These are phyloP conservation scores for Arachis stenosperma DNA, from an alignment of 306 rosid genomes.

Conservation along the genomic window DNA sequence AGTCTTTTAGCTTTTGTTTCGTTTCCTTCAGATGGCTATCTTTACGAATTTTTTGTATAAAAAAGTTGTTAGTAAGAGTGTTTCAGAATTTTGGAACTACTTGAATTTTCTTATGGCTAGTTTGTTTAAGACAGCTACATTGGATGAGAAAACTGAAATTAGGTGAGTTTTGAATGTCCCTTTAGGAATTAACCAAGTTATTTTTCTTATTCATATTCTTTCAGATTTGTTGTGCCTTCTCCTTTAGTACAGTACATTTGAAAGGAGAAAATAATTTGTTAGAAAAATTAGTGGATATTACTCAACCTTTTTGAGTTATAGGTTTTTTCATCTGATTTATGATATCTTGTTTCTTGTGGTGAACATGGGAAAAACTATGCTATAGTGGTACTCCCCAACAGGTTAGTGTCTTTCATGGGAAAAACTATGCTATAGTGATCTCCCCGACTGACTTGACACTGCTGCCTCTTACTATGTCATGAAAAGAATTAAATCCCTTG, in stretches of 20 bases:
- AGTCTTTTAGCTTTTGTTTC: constrained; percentile 7
- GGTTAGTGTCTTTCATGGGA: no score
- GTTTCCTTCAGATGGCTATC: background rate
- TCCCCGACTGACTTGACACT: no score
- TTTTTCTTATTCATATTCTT: constrained; percentile 26
- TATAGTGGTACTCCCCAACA: no score
- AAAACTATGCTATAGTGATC: no score
- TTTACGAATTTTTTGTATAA: background rate
- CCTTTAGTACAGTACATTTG: constrained; percentile 14
- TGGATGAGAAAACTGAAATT: constrained; percentile 1
- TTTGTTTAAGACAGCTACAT: constrained; percentile 27
- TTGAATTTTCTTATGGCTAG: background rate
- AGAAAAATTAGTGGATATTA: constrained; percentile 11
- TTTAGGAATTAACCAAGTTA: constrained; percentile 1
- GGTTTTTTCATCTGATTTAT: constrained; percentile 21
- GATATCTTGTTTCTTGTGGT: constrained; percentile 37
- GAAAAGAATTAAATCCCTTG: no score
- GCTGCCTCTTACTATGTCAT: no score
- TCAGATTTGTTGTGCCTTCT: constrained; percentile 34
- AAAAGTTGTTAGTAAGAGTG: background rate
- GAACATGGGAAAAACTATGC: background rate
- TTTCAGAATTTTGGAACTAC: background rate
- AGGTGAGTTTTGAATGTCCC: background rate
- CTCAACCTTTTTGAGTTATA: background rate
- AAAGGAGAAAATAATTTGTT: background rate